Base-by-base conservation (phyloP, 1,139 yeast genomes). In the Hanseniaspora sp. region DNA sequence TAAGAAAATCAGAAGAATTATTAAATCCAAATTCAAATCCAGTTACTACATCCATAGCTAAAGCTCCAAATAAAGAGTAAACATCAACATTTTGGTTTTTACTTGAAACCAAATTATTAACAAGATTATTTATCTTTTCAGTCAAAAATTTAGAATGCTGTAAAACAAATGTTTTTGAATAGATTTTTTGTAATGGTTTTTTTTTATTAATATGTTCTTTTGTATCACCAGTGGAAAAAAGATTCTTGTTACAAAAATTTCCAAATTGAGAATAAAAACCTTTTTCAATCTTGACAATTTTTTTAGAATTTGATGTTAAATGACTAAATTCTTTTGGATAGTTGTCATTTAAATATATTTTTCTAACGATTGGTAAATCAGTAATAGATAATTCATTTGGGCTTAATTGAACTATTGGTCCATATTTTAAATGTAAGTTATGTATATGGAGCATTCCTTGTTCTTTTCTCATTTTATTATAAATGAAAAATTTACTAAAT, bases 21-120 rank as follows among this genome's bases (percentile, higher is more conserved):
- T 69, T 67, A 0, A 65, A 60, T 0, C 90, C 90, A 57, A 81
- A 73, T 56, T 81, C 80, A 63, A 81, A 80, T 13, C 76, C 74
- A 1, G 83, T 75, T 1, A 82, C 80, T 5, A 79, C 82, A 60
- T 83, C 88, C 80, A 83, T 77, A 1, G 92, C 88, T 61, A 83
- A 71, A n/a, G 82, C 71, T 18, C 81, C 82, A 70, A 82, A 83
- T 18, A 83, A 64, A 13, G 78, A 73, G 61, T 78, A 80, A 0
- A 79, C 82, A 53, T 83, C 85, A 34, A 82, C 69, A 7, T 68
- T 57, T 6, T 58, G 29, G 0, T 55, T 56, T 1, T 58, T 45
- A 29, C 62, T 58, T 3, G 55, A 39, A 1, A 41, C 7, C 8
- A 64, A 55, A 12, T 58, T 60, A 1, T 55, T 7, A 3, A 72